These are phyloP conservation scores for Sapria himalayana DNA, from an alignment of 345 rosid genomes.

Conservation along the genomic window DNA sequence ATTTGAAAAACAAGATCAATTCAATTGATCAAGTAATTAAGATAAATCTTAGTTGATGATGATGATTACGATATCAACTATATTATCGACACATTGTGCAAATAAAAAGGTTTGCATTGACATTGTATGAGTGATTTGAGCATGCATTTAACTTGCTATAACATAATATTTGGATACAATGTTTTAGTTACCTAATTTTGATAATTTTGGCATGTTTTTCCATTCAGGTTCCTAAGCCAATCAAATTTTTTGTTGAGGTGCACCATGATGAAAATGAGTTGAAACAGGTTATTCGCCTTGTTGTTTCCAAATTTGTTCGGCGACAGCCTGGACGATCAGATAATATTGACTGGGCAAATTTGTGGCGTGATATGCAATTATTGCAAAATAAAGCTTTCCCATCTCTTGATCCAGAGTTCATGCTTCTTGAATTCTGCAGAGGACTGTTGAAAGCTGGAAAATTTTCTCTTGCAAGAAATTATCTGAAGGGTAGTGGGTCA, in stretches of 20 bases:
- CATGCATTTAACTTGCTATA: not conserved
- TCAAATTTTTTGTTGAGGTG: slow-evolving; percentile 52
- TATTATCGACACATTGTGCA: too few species aligned
- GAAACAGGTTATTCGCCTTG: slow-evolving; percentile 77
- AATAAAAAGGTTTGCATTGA: too few species aligned
- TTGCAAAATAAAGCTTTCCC: slow-evolving; percentile 76
- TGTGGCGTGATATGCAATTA: slow-evolving; percentile 87
- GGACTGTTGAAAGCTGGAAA: slow-evolving; percentile 93
- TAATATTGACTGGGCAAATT: slow-evolving; percentile 94
- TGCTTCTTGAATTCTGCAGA: slow-evolving; percentile 84
- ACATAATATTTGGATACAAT: not conserved
- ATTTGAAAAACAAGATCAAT: too few species aligned
- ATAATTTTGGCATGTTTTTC: slow-evolving; percentile 6
- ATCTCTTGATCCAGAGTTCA: slow-evolving; percentile 69
- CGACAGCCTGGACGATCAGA: slow-evolving; percentile 69
- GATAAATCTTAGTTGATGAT: too few species aligned
- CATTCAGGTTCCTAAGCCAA: slow-evolving; percentile 73
- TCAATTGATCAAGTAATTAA: too few species aligned
- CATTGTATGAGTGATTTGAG: too few species aligned
- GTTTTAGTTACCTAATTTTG: slow-evolving; percentile 3
- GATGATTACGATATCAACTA: too few species aligned
- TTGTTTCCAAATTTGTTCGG: slow-evolving; percentile 81
- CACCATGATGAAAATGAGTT: slow-evolving; percentile 67
- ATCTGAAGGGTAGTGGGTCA: slow-evolving; percentile 73
- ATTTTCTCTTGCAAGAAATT: slow-evolving; percentile 90